Base-by-base conservation (phyloP, 2,329 filamentous ascomycete species). In the Ceratocystiopsis sp. region DNA sequence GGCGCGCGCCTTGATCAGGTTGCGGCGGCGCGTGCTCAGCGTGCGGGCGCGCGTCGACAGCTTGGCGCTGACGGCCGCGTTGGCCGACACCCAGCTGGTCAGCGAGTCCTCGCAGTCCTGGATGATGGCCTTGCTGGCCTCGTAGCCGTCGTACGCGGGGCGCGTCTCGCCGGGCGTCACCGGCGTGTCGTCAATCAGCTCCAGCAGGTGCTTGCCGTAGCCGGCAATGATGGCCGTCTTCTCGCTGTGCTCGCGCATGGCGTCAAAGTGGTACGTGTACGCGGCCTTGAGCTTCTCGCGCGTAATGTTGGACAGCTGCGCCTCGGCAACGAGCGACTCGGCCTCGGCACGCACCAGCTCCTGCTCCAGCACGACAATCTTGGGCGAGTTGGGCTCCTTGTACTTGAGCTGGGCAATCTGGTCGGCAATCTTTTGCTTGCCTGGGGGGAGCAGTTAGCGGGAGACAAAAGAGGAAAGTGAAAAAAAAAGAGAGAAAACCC, bases 331-430 rank as follows among this genome's bases (percentile, higher is more conserved):
- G 14, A 98, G 78, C n/a, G 91, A 96, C 63, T 98, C 91, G 55
- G 91, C 91, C 65, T 98, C 91, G 52, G 91, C 91, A 55, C 91
- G 87, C 53, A 98, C 91, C 46, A 98, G 83, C 64, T 98, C 91
- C 64, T 98, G 91, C 66, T 98, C 91, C 44, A 98, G 79, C 36
- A 98, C 87, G 45, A 95, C 86, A 54, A 98, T 95, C 67, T 86
- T 91, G 50, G 89, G 87, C 34, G 87, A 95, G 68, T 93, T 94
- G 53, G 91, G 91, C 64, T 98, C 91, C 70, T 98, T 98, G 77
- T 96, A 98, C 66, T 98, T 98, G 55, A 98, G 75, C 63, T 96
- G 89, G 41, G 91, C 89, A 55, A 98, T 98, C 60, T 96, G 85
- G 60, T 98, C 91, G 55, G 85, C 94, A 58, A 98, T 96, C 68